These are phyloP conservation scores for Scytalidium sp. DNA, from an alignment of 2,329 filamentous ascomycete genomes.

Conservation along the genomic window DNA sequence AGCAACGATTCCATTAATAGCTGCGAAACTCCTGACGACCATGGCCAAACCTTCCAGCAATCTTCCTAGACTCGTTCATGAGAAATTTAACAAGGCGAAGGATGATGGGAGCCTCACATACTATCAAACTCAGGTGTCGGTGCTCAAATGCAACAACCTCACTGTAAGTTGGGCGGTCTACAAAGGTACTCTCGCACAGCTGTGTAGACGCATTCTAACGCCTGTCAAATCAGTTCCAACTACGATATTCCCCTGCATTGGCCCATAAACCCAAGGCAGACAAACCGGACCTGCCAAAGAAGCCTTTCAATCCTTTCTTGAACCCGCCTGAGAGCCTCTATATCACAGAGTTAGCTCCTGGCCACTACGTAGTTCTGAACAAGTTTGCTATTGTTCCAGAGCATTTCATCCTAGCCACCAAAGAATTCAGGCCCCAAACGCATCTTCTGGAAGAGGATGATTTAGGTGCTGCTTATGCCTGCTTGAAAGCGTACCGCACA, in stretches of 20 bases:
- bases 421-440: conserved; percentile 60
- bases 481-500: conserved; percentile 45
- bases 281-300: conserved; percentile 26
- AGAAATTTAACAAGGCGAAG: conserved; percentile 24
- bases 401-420: conserved; percentile 71
- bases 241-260: conserved; percentile 67
- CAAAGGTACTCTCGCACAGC: neutral
- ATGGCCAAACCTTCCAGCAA: conserved; percentile 5
- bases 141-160: conserved; percentile 22
- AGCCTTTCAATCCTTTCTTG: conserved; percentile 61
- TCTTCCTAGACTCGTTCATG: conserved; percentile 23
- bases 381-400: conserved; percentile 70
- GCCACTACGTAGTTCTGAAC: conserved; percentile 67
- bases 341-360: conserved; percentile 49
- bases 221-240: conserved; percentile 55
- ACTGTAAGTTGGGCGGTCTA: conserved; percentile 15
- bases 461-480: conserved; percentile 58
- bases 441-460: conserved; percentile 59
- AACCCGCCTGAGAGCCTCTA: conserved; percentile 52
- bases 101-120: conserved; percentile 22
- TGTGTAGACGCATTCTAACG: neutral
- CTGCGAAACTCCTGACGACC: neutral
- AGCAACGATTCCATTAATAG: neutral
- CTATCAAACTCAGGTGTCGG: conserved; percentile 23
- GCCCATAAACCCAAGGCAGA: conserved; percentile 60